Percentiles rank a stretch among this genome's conserved stretches.
Evolutionary conservation across 2,329 filamentous ascomycete species (phyloP).

Genomic region (Didymella segeticola): DNA sequence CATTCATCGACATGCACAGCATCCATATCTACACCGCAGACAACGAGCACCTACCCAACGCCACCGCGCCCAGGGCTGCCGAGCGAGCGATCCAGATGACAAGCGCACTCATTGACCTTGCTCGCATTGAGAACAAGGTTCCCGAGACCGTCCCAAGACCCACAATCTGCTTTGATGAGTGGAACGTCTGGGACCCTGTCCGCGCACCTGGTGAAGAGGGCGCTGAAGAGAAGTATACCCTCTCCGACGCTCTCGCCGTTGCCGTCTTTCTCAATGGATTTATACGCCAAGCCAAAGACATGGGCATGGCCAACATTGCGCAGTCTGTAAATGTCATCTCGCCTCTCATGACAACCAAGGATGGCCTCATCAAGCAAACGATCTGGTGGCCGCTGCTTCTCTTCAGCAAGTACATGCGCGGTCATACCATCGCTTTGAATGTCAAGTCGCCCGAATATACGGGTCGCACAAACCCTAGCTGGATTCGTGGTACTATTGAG

Average conservation of each 20-base stretch:
- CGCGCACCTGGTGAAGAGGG: slow-evolving; percentile 74
- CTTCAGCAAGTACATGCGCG: slow-evolving; percentile 76
- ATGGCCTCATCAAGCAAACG: slow-evolving; percentile 72
- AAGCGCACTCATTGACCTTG: slow-evolving; percentile 73
- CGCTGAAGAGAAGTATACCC: slow-evolving; percentile 73
- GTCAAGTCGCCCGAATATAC: slow-evolving; percentile 69
- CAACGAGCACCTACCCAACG: slow-evolving; percentile 49
- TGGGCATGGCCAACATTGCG: slow-evolving; percentile 81
- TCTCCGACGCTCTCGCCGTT: slow-evolving; percentile 78
- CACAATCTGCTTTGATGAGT: slow-evolving; percentile 83
- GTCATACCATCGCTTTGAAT: slow-evolving; percentile 70
- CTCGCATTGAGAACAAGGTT: slow-evolving; percentile 71
- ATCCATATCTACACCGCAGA: slow-evolving; percentile 80
- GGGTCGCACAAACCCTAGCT: slow-evolving; percentile 70
- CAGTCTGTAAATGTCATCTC: slow-evolving; percentile 81
- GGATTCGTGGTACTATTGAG: slow-evolving; percentile 70
- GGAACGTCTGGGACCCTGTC: slow-evolving; percentile 82
- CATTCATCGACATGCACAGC: slow-evolving; percentile 78
- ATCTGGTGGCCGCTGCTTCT: slow-evolving; percentile 78
- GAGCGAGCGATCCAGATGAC: slow-evolving; percentile 78
- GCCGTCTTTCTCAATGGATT: slow-evolving; percentile 79
- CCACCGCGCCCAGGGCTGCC: slow-evolving; percentile 68
- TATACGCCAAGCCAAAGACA: slow-evolving; percentile 70
- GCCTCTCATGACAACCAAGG: slow-evolving; percentile 73
- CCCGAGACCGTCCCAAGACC: slow-evolving; percentile 66